Evolutionary conservation across 2,329 filamentous ascomycete genomes (phyloP).

Genomic region (Aspergillus proliferans): DNA sequence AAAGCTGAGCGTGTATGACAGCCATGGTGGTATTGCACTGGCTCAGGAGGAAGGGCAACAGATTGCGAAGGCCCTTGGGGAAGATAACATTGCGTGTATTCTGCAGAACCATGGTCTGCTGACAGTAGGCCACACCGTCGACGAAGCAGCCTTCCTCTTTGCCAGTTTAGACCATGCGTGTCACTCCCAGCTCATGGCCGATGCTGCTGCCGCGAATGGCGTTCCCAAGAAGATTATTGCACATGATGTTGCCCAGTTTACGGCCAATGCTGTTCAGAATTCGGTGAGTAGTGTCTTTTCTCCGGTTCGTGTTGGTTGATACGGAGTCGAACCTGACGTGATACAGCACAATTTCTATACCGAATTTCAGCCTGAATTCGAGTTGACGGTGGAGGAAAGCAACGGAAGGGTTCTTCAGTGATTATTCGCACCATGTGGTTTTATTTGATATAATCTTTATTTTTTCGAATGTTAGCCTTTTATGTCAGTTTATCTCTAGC

Average conservation of each 20-base stretch:
- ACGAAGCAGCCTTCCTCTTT: conserved; percentile 36
- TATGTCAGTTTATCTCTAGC: no score
- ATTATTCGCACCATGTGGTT: no score
- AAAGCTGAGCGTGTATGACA: conserved; percentile 32
- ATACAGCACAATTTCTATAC: conserved; percentile 34
- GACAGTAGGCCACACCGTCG: conserved; percentile 36
- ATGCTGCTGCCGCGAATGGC: conserved; percentile 36
- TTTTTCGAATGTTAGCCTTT: no score
- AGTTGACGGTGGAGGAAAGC: conserved; percentile 32
- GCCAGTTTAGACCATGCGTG: conserved; percentile 38
- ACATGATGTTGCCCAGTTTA: conserved; percentile 29
- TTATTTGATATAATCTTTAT: no score
- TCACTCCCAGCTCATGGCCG: conserved; percentile 36
- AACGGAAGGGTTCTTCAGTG: conserved; percentile 25
- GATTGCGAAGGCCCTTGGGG: conserved; percentile 33
- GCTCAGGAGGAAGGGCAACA: conserved; percentile 34
- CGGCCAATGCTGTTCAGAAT: conserved; percentile 30
- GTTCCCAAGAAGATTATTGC: conserved; percentile 30
- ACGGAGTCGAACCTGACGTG: conserved; percentile 7
- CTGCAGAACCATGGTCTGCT: conserved; percentile 39
- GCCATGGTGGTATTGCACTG: conserved; percentile 37
- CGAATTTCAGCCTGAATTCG: conserved; percentile 36
- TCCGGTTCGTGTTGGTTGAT: background rate
- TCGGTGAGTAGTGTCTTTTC: conserved; percentile 19
- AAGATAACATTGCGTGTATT: conserved; percentile 37